Conservation (phyloP, 2,329 filamentous ascomycete genomes). For the Beauveria brongniartii region DNA sequence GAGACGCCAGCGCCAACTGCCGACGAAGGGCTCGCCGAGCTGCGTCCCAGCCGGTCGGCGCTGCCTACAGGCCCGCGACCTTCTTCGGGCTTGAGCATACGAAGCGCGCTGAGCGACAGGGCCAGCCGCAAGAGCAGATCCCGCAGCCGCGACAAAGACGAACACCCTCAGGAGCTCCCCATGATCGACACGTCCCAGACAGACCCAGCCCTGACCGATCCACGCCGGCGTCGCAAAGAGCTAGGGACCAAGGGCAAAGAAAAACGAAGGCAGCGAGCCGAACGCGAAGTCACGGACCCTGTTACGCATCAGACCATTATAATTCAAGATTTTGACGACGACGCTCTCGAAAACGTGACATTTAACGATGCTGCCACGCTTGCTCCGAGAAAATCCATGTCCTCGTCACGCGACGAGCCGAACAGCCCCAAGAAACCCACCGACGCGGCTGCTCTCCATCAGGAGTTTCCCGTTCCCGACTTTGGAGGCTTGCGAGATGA, state of each 20-base stretch:
- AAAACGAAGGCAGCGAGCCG: constrained; percentile 34
- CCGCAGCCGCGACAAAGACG: constrained; percentile 14
- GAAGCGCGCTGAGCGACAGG: background rate
- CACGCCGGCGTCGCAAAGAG: constrained; percentile 39
- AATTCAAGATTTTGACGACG: constrained; percentile 60
- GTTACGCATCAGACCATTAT: constrained; percentile 61
- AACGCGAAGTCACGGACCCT: constrained; percentile 61
- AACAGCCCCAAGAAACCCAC: constrained; percentile 19
- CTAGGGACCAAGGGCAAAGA: constrained; percentile 30
- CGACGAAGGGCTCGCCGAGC: constrained; percentile 22
- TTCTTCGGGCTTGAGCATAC: constrained; percentile 17
- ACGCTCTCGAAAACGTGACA: constrained; percentile 40
- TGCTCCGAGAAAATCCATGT: constrained; percentile 1
- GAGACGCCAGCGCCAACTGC: constrained; percentile 13
- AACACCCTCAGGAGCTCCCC: constrained; percentile 14
- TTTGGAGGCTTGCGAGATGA: constrained; percentile 33
- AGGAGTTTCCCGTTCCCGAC: constrained; percentile 40
- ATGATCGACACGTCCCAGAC: constrained; percentile 29
- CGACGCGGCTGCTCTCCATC: constrained; percentile 32
- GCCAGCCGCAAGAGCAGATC: constrained; percentile 9
- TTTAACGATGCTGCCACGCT: constrained; percentile 17
- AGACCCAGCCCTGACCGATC: constrained; percentile 29
- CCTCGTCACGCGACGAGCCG: background rate
- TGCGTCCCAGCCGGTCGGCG: background rate
- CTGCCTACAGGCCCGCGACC: constrained; percentile 23